phyloP scores from a whole-genome alignment of 257 asterid species.

The Capsicum chinense region DNA sequence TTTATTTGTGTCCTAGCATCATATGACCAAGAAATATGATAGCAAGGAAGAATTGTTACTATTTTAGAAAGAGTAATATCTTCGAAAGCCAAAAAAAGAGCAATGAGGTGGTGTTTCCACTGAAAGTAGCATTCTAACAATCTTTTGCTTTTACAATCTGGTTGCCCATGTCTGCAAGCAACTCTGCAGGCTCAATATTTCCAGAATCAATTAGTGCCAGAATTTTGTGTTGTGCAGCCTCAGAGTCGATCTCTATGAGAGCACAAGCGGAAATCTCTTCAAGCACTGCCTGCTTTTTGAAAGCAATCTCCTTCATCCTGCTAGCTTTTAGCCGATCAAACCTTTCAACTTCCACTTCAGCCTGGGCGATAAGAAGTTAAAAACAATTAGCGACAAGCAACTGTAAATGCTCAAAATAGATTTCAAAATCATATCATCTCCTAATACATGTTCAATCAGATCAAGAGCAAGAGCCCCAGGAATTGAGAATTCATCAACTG shows the following conservation, averaged over 20 bases:
- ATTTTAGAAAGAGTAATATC: neutral
- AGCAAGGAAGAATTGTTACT: neutral
- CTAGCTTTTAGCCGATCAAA: constrained; percentile 93
- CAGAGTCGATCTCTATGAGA: constrained; percentile 81
- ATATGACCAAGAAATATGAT: neutral
- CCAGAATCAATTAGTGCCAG: constrained; percentile 83
- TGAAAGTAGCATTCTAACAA: neutral
- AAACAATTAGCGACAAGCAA: constrained; percentile 13
- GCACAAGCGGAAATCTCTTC: constrained; percentile 83
- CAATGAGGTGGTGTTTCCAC: neutral
- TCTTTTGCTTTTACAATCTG: constrained; percentile 82
- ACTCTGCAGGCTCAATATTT: constrained; percentile 73
- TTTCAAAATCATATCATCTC: neutral
- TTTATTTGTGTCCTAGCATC: neutral
- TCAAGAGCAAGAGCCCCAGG: constrained; percentile 91
- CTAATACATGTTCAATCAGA: constrained; percentile 78
- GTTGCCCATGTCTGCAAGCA: constrained; percentile 88
- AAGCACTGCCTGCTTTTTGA: constrained; percentile 87
- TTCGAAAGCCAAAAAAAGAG: neutral
- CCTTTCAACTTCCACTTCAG: constrained; percentile 92
- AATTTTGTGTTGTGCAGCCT: constrained; percentile 77
- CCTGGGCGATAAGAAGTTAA: constrained; percentile 49
- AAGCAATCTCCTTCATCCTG: constrained; percentile 95
- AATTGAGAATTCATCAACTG: constrained; percentile 77
- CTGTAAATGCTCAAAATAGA: neutral